Evolutionary conservation across 805 yeast species (phyloP).

Genomic region (Candida ipomoeae): DNA sequence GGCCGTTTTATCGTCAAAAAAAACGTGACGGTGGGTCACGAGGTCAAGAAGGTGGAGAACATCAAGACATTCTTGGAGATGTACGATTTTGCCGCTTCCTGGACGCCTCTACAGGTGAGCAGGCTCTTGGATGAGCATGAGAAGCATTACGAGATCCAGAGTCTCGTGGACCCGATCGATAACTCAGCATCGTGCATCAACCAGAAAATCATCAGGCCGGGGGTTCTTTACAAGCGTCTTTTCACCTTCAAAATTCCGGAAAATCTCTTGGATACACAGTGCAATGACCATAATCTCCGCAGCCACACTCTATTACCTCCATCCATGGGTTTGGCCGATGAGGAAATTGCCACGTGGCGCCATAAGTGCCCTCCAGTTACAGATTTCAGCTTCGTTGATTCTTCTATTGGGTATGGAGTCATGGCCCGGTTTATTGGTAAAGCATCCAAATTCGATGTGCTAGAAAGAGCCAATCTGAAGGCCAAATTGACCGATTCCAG

Average conservation of each 20-base stretch:
- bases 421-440: slow-evolving; percentile 40
- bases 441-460: slow-evolving; percentile 32
- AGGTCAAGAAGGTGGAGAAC: slow-evolving; percentile 19
- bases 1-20: slow-evolving; percentile 36
- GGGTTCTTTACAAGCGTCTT: slow-evolving; percentile 30
- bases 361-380: slow-evolving; percentile 10
- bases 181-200: slow-evolving; percentile 20
- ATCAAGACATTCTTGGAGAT: slow-evolving; percentile 31
- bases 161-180: slow-evolving; percentile 26
- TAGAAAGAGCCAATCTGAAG: slow-evolving; percentile 26
- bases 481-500: slow-evolving; percentile 29
- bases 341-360: slow-evolving; percentile 8
- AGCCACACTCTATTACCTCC: slow-evolving; percentile 37
- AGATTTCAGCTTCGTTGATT: slow-evolving; percentile 32
- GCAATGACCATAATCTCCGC: slow-evolving; percentile 28
- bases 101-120: slow-evolving; percentile 36
- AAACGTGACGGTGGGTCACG: not conserved
- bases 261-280: slow-evolving; percentile 34
- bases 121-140: slow-evolving; percentile 26
- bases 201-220: slow-evolving; percentile 19
- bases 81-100: slow-evolving; percentile 48
- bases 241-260: slow-evolving; percentile 41
- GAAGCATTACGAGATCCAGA: not conserved
- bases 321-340: slow-evolving; percentile 26
- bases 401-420: slow-evolving; percentile 33